Evolutionary conservation across 495 filamentous ascomycete genomes (phyloP).

Genomic region (Penicillium crystallinum): DNA sequence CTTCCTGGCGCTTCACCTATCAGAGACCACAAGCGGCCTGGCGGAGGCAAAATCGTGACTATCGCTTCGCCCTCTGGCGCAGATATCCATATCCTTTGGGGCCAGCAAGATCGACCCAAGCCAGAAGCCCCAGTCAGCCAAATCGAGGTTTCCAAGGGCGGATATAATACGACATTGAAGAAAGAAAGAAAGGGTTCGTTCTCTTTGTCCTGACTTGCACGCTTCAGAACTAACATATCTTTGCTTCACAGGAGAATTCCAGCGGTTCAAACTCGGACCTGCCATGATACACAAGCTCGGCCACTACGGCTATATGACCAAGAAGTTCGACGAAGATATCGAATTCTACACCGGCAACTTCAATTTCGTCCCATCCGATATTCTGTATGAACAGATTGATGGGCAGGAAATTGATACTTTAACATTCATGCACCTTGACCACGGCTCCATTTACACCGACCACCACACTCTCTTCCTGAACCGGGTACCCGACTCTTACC

Average conservation of each 20-base stretch:
- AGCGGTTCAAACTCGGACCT: not conserved
- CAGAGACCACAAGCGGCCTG: not conserved
- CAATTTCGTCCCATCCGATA: slow-evolving; percentile 55
- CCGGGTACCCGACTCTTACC: slow-evolving; percentile 46
- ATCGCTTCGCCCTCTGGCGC: not conserved
- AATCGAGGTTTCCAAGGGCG: not conserved
- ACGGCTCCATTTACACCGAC: slow-evolving; percentile 55
- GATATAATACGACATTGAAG: not conserved
- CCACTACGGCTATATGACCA: slow-evolving; percentile 63
- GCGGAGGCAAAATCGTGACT: not conserved
- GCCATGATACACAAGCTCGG: slow-evolving; percentile 41
- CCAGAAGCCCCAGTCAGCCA: not conserved
- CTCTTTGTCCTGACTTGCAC: not conserved
- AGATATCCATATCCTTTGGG: not conserved
- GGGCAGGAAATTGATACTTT: slow-evolving; percentile 44
- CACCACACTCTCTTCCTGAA: slow-evolving; percentile 73
- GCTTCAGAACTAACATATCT: not conserved
- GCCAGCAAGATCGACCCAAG: not conserved
- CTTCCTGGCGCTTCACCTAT: not conserved
- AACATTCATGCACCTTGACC: slow-evolving; percentile 61
- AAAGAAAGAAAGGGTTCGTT: not conserved
- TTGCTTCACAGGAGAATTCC: not conserved
- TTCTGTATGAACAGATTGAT: slow-evolving; percentile 24
- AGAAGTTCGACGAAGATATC: slow-evolving; percentile 51
- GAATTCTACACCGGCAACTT: slow-evolving; percentile 63